Conservation (phyloP, 176 grass and related monocot genomes). For the Carex scoparia region DNA sequence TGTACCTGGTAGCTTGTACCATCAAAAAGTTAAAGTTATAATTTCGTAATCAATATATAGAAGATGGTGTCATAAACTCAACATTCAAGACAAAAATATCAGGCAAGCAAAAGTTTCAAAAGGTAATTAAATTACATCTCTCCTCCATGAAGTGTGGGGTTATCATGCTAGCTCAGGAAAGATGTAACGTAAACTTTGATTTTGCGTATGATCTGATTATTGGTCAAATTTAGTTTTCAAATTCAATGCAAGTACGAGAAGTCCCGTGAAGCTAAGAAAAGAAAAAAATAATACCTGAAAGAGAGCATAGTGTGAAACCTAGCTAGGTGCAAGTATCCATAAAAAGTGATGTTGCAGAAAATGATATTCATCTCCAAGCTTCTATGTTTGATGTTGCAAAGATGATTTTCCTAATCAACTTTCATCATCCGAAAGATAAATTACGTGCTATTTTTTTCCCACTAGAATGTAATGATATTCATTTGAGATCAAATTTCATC, state of each 20-base stretch:
- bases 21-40: constrained; percentile 50
- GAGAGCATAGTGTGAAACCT: too few species aligned
- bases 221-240: not conserved
- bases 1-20: constrained; percentile 74
- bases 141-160: constrained; percentile 87
- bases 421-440: not conserved
- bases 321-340: too few species aligned
- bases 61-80: too few species aligned
- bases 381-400: not conserved
- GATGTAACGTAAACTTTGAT: not conserved
- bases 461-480: not conserved
- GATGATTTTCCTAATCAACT: not conserved
- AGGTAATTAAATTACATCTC: not conserved
- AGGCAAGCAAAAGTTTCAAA: too few species aligned
- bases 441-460: not conserved
- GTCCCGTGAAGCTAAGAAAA: too few species aligned
- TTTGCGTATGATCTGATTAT: not conserved
- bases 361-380: too few species aligned
- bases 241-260: too few species aligned
- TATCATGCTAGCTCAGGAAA: constrained; percentile 41
- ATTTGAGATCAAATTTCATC: not conserved
- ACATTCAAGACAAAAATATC: too few species aligned
- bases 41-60: too few species aligned
- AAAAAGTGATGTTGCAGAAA: too few species aligned
- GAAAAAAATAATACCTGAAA: too few species aligned